Conservation (phyloP, 2,329 filamentous ascomycete genomes). For the Apiospora hydei region DNA sequence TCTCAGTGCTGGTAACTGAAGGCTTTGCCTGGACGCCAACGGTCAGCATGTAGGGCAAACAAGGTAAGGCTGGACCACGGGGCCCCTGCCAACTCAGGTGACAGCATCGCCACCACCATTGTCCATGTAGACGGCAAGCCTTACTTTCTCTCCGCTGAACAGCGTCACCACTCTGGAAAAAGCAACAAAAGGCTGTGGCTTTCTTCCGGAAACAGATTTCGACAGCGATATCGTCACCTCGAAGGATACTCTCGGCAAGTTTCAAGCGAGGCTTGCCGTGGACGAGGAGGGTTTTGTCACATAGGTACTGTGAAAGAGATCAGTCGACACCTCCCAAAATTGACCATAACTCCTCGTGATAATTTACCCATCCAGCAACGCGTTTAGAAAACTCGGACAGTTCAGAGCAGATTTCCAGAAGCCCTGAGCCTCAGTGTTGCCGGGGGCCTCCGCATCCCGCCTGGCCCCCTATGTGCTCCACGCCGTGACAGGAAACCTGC, state of each 20-base stretch:
- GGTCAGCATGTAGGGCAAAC: background rate
- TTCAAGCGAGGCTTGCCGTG: background rate
- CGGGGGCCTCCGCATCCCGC: background rate
- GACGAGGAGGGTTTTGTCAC: conserved; percentile 22
- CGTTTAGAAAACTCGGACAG: background rate
- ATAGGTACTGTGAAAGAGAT: background rate
- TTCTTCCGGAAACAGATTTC: conserved; percentile 8
- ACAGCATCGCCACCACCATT: conserved; percentile 2
- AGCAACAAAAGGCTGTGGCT: background rate
- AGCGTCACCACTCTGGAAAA: background rate
- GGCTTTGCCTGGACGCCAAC: background rate
- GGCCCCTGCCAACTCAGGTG: background rate
- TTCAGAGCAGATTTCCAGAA: background rate
- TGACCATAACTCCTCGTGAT: background rate
- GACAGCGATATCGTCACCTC: background rate
- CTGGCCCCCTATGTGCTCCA: conserved; percentile 30
- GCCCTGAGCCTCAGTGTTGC: background rate
- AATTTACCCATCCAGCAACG: background rate
- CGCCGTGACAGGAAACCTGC: conserved; percentile 24
- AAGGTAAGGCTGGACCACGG: background rate
- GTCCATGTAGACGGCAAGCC: background rate
- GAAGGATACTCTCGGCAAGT: background rate
- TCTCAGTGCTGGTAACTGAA: background rate
- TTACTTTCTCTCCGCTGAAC: background rate
- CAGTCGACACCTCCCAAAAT: background rate